Base-by-base conservation (phyloP, 129 eudicot species). In the Mikania micrantha region DNA sequence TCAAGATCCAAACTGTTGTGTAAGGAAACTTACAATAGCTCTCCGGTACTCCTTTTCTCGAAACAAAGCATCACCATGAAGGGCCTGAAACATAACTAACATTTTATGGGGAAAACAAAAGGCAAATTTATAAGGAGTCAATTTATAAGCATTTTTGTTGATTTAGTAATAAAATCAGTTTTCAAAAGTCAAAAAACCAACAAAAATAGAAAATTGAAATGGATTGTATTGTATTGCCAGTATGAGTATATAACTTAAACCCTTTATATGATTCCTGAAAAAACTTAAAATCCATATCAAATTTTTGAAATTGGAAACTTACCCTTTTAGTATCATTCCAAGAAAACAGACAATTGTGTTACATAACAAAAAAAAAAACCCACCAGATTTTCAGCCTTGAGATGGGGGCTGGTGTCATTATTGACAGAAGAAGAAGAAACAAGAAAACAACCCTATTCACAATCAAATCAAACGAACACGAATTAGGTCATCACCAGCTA, bases 351-450 rank as follows among this genome's bases (percentile, higher is more conserved):
- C 11, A 11, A 9, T 0, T 3, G 10, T 22, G 34, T 32, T 2
- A 58, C 24, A 67, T n/a, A n/a, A n/a, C n/a, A 35, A 20, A 11
- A n/a, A 34, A 60, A 24, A 34, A 72, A 10, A 66, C 84, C 7
- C 19, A 92, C 98, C 96, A 92, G 72, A 77, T 83, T 82, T 75
- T 92, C 98, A 7, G 96, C 98, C 80, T 84, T 88, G 73, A 84
- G 79, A 64, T 85, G 88, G 10, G 96, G 89, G 7, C 80, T 86
- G 48, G 87, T 71, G 48, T 92, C 98, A 42, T 85, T 44, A 88
- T 74, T 88, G 24, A 64, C 76, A 34, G 96, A 78, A 34, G 87
- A 60, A 1, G 98, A 92, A 36, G 98, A 84, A 31, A 86, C 96
- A 70, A 90, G 91, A 44, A 88, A 88, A 66, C 82, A 78, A 36